phyloP scores from a whole-genome alignment of 352 stramenopile genomes.

The Phytopythium ostracodes region DNA sequence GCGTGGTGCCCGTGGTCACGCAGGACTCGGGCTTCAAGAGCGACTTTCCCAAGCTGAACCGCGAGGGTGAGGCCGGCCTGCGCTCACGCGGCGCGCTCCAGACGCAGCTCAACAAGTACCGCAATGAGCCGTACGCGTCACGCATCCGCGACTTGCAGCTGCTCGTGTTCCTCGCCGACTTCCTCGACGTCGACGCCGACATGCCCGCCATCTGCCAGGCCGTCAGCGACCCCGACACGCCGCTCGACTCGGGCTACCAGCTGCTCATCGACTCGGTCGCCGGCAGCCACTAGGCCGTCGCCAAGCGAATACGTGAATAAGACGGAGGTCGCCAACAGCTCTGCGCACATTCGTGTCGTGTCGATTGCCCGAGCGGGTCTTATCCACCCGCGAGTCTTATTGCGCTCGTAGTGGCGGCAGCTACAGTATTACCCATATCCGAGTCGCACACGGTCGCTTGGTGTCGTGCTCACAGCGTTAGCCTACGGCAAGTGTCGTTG shows the following conservation, averaged over 20 bases:
- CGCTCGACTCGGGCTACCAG: constrained; percentile 94
- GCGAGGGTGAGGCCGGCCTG: constrained; percentile 51
- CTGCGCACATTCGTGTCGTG: too few species aligned
- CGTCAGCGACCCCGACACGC: constrained; percentile 83
- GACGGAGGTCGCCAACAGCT: background rate
- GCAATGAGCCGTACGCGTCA: constrained; percentile 71
- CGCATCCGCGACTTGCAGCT: constrained; percentile 96
- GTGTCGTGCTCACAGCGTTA: too few species aligned
- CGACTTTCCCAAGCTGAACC: constrained; percentile 94
- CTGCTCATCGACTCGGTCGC: constrained; percentile 95
- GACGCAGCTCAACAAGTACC: constrained; percentile 81
- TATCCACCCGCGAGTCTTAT: too few species aligned
- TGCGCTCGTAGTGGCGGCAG: too few species aligned
- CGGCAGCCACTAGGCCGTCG: constrained; percentile 42
- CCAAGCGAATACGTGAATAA: background rate
- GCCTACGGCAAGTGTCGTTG: too few species aligned
- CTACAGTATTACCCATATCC: too few species aligned
- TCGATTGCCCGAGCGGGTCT: background rate
- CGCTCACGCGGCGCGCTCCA: constrained; percentile 92
- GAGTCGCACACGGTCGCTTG: too few species aligned
- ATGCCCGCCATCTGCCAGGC: constrained; percentile 92
- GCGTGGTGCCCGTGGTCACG: constrained; percentile 93
- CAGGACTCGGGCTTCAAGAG: constrained; percentile 91
- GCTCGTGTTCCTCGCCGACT: constrained; percentile 93
- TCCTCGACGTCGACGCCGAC: constrained; percentile 89